These are phyloP conservation scores for Amauroascus niger DNA, from an alignment of 2,329 filamentous ascomycete species.

Conservation along the genomic window DNA sequence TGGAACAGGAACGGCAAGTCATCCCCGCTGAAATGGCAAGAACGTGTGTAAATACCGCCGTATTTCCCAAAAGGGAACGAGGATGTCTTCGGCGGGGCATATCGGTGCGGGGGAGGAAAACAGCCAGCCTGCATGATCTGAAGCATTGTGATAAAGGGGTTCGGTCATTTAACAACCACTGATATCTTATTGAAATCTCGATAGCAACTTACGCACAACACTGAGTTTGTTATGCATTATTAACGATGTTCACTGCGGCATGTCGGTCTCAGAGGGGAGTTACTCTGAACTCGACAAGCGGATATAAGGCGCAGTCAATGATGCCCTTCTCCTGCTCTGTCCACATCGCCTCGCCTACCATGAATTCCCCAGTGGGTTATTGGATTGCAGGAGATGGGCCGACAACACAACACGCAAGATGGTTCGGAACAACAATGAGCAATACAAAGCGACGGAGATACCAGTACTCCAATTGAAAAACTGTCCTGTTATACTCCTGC, in stretches of 20 bases:
- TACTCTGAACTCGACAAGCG: conserved; percentile 19
- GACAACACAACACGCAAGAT: not conserved
- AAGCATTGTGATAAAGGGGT: not conserved
- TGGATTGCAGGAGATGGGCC: conserved; percentile 55
- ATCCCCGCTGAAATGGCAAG: conserved; percentile 1
- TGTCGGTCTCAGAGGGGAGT: conserved; percentile 4
- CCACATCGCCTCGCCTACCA: conserved; percentile 54
- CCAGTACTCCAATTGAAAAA: not conserved
- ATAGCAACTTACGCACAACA: conserved; percentile 1
- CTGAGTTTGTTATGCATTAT: not conserved
- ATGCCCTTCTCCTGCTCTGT: conserved; percentile 60
- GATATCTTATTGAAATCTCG: not conserved
- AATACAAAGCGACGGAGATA: not conserved
- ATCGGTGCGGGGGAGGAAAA: not conserved
- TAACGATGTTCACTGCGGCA: conserved; percentile 9
- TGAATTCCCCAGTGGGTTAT: conserved; percentile 50
- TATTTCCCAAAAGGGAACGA: conserved; percentile 4
- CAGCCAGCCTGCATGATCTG: not conserved
- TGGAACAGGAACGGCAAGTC: not conserved
- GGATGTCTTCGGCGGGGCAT: not conserved
- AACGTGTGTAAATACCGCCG: conserved; percentile 12
- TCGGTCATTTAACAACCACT: not conserved
- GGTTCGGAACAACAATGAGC: not conserved
- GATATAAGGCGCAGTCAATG: conserved; percentile 30
- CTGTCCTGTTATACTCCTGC: conserved; percentile 16